Percentiles rank a stretch among this genome's conserved stretches.
phyloP scores from a whole-genome alignment of 2,329 filamentous ascomycete species.

The Huntiella decipiens region DNA sequence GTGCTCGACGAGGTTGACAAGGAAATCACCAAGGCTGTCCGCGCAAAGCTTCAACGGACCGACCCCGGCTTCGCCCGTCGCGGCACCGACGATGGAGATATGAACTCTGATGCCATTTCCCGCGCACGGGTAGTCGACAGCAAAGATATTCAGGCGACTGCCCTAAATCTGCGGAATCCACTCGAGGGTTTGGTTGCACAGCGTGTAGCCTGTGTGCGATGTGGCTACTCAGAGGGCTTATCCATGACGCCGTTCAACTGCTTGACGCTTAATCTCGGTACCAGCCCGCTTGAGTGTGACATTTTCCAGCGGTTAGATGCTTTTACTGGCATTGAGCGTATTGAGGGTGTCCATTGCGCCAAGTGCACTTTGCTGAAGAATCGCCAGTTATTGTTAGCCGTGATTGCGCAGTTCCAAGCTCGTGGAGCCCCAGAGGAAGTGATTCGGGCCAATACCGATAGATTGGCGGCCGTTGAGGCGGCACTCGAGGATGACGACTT shows the following conservation, averaged over 20 bases:
- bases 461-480: slow-evolving; percentile 46
- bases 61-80: slow-evolving; percentile 11
- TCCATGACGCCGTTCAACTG: slow-evolving; percentile 90
- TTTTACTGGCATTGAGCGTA: slow-evolving; percentile 67
- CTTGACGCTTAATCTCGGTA: slow-evolving; percentile 64
- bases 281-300: slow-evolving; percentile 41
- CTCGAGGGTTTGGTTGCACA: slow-evolving; percentile 78
- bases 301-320: slow-evolving; percentile 65
- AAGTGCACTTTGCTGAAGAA: slow-evolving; percentile 65
- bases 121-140: slow-evolving; percentile 21
- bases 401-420: slow-evolving; percentile 18
- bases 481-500: slow-evolving; percentile 68
- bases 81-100: slow-evolving; percentile 19
- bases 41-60: slow-evolving; percentile 8
- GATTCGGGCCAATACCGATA: slow-evolving; percentile 30
- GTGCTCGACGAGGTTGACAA: slow-evolving; percentile 70
- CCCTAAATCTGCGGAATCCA: slow-evolving; percentile 42
- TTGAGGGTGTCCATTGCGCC: slow-evolving; percentile 76
- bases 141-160: slow-evolving; percentile 21
- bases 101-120: slow-evolving; percentile 22
- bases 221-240: slow-evolving; percentile 72
- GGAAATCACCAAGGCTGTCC: slow-evolving; percentile 38
- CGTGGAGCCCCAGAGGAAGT: slow-evolving; percentile 25
- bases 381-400: slow-evolving; percentile 26
- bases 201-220: slow-evolving; percentile 68